A percentile compares a stretch with the other conserved stretches of the same genome.
Evolutionary conservation across 305 asterid species (phyloP).

Genomic region (Stenogyne calaminthoides): DNA sequence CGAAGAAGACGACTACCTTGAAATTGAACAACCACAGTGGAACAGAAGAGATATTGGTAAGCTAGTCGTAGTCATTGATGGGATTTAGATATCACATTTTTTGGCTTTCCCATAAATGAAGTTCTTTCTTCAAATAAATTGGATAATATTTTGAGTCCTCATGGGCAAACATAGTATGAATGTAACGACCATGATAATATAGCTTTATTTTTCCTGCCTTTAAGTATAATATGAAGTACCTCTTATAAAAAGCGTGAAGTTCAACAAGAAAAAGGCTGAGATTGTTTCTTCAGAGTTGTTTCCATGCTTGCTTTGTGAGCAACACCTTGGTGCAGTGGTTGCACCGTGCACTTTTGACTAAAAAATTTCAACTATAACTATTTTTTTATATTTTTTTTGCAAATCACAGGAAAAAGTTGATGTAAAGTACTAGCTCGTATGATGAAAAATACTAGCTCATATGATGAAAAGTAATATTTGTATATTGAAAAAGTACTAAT

Average conservation of each 20-base stretch:
- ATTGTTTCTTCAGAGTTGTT: constrained; percentile 20
- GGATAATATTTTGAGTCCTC: background rate
- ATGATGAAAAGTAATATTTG: no score
- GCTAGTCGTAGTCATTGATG: background rate
- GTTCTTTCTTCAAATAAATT: background rate
- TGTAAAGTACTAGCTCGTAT: no score
- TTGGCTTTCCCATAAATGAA: background rate
- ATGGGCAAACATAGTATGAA: background rate
- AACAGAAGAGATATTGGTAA: constrained; percentile 61
- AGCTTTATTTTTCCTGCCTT: constrained; percentile 9
- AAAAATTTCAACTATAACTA: no score
- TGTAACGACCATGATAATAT: background rate
- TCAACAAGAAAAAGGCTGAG: constrained; percentile 17
- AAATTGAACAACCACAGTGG: constrained; percentile 77
- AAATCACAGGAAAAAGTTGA: no score
- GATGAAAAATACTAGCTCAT: no score
- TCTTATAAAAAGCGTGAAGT: background rate
- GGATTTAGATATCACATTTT: background rate
- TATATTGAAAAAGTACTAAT: no score
- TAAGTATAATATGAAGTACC: no score
- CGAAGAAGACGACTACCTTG: constrained; percentile 79
- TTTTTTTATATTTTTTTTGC: no score
- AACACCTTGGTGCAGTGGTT: no score
- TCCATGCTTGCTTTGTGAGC: background rate
- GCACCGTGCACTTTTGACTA: no score